Evolutionary conservation across 208 protist species (phyloP).

Genomic region (Trichomonas gallinae): DNA sequence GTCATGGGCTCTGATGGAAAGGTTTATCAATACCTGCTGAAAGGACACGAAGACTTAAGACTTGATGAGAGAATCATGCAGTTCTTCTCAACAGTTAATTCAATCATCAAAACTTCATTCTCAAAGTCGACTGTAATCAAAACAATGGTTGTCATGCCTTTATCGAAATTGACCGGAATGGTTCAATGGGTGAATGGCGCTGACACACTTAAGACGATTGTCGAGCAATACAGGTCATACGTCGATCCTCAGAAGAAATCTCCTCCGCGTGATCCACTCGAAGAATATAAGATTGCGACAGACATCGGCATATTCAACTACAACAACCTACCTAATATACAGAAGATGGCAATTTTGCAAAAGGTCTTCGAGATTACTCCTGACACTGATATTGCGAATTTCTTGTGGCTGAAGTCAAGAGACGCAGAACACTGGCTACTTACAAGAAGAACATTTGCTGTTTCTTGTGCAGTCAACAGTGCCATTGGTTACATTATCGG

Average conservation of each 20-base stretch:
- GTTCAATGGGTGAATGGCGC: not conserved
- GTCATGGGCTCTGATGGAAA: slow-evolving; percentile 5
- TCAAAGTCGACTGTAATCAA: not conserved
- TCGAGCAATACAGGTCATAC: not conserved
- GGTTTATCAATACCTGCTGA: slow-evolving; percentile 20
- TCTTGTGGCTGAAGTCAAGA: not conserved
- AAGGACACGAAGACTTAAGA: slow-evolving; percentile 4
- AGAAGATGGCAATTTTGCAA: not conserved
- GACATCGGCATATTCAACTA: not conserved
- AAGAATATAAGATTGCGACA: not conserved
- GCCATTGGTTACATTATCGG: not conserved
- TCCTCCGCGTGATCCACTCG: not conserved
- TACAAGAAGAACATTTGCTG: not conserved
- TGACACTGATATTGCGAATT: not conserved
- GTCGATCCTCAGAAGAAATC: not conserved
- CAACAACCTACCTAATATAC: not conserved
- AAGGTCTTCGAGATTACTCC: not conserved
- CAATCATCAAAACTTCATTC: not conserved
- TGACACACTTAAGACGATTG: not conserved
- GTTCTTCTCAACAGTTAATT: not conserved
- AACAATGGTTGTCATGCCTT: not conserved
- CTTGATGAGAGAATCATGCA: slow-evolving; percentile 24
- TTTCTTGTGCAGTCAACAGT: not conserved
- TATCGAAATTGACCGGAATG: not conserved
- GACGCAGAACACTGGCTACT: not conserved